Evolutionary conservation across 2,329 filamentous ascomycete species (phyloP).

Genomic region (Cyphellophora europaea): DNA sequence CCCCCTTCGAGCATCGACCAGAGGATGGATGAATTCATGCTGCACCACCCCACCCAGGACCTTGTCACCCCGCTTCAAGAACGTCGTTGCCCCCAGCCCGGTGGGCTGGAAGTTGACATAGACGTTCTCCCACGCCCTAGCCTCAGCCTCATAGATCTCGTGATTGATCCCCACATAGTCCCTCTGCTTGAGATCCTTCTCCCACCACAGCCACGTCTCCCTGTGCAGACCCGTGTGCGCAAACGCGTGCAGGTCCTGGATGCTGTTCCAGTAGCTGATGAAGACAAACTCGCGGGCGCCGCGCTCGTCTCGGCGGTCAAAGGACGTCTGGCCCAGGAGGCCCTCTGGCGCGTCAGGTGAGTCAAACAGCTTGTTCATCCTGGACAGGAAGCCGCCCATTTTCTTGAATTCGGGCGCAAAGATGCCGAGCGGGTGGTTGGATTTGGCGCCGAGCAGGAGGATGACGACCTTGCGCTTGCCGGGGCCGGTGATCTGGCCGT

Average conservation of each 20-base stretch:
- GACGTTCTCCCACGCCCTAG: slow-evolving; percentile 33
- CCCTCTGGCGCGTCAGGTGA: slow-evolving; percentile 18
- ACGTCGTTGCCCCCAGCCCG: slow-evolving; percentile 22
- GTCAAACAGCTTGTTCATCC: slow-evolving; percentile 23
- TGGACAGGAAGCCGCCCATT: slow-evolving; percentile 23
- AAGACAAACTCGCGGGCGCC: slow-evolving; percentile 26
- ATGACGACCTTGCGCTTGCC: slow-evolving; percentile 26
- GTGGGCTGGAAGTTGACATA: slow-evolving; percentile 30
- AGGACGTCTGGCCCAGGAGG: slow-evolving; percentile 26
- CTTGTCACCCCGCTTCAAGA: slow-evolving; percentile 16
- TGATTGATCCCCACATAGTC: slow-evolving; percentile 36
- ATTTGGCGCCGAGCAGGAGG: slow-evolving; percentile 28
- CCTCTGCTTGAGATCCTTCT: slow-evolving; percentile 23
- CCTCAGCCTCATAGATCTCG: slow-evolving; percentile 32
- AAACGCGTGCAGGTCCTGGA: slow-evolving; percentile 34
- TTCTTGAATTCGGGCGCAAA: slow-evolving; percentile 25
- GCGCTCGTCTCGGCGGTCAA: slow-evolving; percentile 23
- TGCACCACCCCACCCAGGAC: slow-evolving; percentile 14
- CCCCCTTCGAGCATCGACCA: slow-evolving; percentile 17
- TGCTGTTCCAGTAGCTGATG: slow-evolving; percentile 32
- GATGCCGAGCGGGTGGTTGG: slow-evolving; percentile 31
- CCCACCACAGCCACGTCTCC: slow-evolving; percentile 36
- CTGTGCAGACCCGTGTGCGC: slow-evolving; percentile 32
- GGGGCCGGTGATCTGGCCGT: slow-evolving; percentile 21
- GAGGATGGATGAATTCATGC: slow-evolving; percentile 15